Evolutionary conservation across 2,329 filamentous ascomycete genomes (phyloP).

Genomic region (Albophoma yamanashiensis): DNA sequence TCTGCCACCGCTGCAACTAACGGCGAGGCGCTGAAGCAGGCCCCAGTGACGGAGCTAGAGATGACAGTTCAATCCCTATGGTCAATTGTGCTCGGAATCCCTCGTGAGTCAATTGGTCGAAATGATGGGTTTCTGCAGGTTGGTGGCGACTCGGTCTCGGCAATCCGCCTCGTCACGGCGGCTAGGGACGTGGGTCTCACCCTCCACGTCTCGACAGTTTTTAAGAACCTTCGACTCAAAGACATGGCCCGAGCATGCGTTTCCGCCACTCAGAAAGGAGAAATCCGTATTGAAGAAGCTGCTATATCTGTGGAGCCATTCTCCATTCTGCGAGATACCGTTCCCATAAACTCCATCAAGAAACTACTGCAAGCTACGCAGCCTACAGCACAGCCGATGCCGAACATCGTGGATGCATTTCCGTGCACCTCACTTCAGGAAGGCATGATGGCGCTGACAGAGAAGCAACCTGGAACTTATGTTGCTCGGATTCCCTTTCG

Average conservation of each 20-base stretch:
- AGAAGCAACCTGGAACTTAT: conserved; percentile 9
- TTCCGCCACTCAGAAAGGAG: background rate
- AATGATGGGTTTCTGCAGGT: conserved; percentile 10
- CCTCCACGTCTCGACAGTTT: conserved; percentile 1
- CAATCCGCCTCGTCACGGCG: conserved; percentile 2
- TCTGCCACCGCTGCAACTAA: background rate
- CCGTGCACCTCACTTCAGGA: conserved; percentile 21
- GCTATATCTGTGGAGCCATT: background rate
- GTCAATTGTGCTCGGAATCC: background rate
- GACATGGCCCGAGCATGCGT: background rate
- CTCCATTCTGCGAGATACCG: conserved; percentile 6
- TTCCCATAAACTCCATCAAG: background rate
- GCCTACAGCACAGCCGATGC: background rate
- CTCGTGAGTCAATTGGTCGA: background rate
- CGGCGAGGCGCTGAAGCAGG: background rate
- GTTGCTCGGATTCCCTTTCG: background rate
- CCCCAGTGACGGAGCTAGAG: background rate
- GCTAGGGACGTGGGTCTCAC: background rate
- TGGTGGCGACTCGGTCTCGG: conserved; percentile 13
- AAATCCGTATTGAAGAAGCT: background rate
- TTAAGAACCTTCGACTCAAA: conserved; percentile 1
- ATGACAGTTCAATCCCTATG: background rate
- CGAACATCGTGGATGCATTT: conserved; percentile 18
- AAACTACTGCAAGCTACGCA: conserved; percentile 2
- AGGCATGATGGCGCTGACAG: conserved; percentile 15